These are phyloP conservation scores for Stentor roeselii DNA, from an alignment of 73 alveolate genomes.

Conservation along the genomic window DNA sequence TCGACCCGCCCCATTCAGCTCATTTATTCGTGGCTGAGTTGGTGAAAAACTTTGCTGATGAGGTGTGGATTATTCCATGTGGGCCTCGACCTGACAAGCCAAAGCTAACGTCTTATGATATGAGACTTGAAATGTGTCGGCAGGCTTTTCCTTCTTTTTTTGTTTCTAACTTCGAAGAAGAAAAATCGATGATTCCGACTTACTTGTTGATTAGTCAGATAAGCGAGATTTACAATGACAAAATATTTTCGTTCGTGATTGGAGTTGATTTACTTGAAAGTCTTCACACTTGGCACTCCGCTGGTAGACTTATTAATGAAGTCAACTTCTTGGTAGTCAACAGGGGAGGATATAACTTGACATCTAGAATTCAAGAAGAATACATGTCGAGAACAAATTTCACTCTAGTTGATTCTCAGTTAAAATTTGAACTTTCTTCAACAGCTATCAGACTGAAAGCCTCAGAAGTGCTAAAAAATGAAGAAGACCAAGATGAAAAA, in stretches of 20 bases:
- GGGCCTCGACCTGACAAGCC: conserved; percentile 68
- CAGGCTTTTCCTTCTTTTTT: neutral
- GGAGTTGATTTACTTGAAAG: conserved; percentile 62
- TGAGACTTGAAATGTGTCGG: conserved; percentile 48
- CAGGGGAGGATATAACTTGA: conserved; percentile 45
- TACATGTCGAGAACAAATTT: neutral
- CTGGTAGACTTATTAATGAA: conserved; percentile 36
- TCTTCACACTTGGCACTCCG: conserved; percentile 48
- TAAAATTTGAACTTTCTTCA: no score
- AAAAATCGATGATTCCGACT: conserved; percentile 58
- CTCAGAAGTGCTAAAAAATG: no score
- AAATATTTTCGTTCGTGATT: conserved; percentile 54
- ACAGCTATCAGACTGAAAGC: no score
- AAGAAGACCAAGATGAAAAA: no score
- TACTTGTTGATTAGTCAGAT: conserved; percentile 48
- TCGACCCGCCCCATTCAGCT: conserved; percentile 73
- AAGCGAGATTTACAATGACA: conserved; percentile 38
- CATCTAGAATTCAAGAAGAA: neutral
- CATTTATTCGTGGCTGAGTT: conserved; percentile 41
- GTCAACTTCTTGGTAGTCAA: conserved; percentile 47
- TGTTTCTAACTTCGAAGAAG: conserved; percentile 54
- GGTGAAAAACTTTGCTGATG: conserved; percentile 37
- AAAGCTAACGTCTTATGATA: conserved; percentile 39
- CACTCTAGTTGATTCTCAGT: no score
- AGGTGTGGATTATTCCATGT: conserved; percentile 74